phyloP scores from a whole-genome alignment of 2,329 filamentous ascomycete species.

The Teratosphaeria destructans region DNA sequence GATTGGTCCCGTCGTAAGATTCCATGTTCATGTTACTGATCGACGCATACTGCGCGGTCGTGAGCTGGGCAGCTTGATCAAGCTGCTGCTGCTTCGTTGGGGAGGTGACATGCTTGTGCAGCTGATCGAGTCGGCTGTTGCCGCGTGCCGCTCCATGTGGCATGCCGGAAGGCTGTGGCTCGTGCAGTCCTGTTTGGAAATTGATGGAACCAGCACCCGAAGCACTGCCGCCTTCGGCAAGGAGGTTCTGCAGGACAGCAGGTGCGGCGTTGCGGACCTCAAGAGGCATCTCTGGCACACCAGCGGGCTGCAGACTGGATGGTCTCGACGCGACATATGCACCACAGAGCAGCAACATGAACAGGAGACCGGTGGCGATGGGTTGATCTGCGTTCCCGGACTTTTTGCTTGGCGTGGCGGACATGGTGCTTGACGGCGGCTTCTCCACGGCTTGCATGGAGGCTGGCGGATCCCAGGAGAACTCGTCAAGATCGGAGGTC shows the following conservation, averaged over 20 bases:
- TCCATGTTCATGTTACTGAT: conserved; percentile 55
- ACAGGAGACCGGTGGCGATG: conserved; percentile 71
- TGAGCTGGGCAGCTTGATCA: conserved; percentile 79
- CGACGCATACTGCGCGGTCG: conserved; percentile 77
- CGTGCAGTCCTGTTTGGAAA: conserved; percentile 3
- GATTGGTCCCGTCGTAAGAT: conserved; percentile 36
- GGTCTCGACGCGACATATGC: conserved; percentile 90
- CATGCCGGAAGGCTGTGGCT: conserved; percentile 15
- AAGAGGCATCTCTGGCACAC: conserved; percentile 67
- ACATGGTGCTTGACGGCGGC: conserved; percentile 12
- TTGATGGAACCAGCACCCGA: neutral
- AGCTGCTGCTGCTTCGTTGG: conserved; percentile 77
- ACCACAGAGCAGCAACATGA: conserved; percentile 93
- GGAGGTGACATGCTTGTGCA: conserved; percentile 37
- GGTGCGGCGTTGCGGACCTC: conserved; percentile 71
- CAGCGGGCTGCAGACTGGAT: conserved; percentile 55
- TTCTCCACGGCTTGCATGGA: conserved; percentile 14
- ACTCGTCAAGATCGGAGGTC: conserved; percentile 32
- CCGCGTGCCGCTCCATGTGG: conserved; percentile 4
- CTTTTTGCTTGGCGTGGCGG: conserved; percentile 29
- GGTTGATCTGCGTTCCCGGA: conserved; percentile 36
- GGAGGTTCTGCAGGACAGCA: conserved; percentile 64
- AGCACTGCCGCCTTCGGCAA: conserved; percentile 2
- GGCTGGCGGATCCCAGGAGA: conserved; percentile 42
- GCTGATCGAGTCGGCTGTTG: conserved; percentile 24